Conservation (phyloP, 352 stramenopile genomes). For the Phytophthora crassamura region DNA sequence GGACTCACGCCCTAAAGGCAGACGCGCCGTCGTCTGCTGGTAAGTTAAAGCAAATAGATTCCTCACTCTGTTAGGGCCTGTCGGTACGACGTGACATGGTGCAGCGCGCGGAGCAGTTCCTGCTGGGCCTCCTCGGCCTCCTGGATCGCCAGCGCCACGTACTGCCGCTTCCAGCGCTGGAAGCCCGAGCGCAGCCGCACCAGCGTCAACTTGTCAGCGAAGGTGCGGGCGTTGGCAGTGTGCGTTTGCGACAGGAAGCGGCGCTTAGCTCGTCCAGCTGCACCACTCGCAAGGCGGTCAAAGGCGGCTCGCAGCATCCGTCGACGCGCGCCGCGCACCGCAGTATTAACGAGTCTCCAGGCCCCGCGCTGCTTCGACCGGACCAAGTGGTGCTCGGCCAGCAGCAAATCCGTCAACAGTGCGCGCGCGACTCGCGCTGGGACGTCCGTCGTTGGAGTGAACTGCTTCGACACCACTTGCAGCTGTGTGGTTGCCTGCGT, state of each 20-base stretch:
- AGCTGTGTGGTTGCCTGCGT: slow-evolving; percentile 29
- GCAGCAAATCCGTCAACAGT: slow-evolving; percentile 23
- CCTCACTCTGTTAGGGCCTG: slow-evolving; percentile 24
- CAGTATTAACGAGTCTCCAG: slow-evolving; percentile 24
- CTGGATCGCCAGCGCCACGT: slow-evolving; percentile 48
- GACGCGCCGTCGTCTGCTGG: slow-evolving; percentile 19
- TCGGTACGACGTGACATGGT: slow-evolving; percentile 46
- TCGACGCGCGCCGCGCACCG: slow-evolving; percentile 10
- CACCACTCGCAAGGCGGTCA: slow-evolving; percentile 12
- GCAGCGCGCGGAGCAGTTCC: slow-evolving; percentile 53
- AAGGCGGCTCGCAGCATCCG: slow-evolving; percentile 25
- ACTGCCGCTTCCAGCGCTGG: slow-evolving; percentile 55
- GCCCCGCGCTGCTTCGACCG: slow-evolving; percentile 24
- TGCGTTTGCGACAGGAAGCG: slow-evolving; percentile 20
- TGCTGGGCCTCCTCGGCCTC: slow-evolving; percentile 51
- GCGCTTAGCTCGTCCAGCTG: not conserved
- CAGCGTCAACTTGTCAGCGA: slow-evolving; percentile 30
- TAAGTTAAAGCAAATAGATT: slow-evolving; percentile 37
- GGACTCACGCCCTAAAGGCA: slow-evolving; percentile 34
- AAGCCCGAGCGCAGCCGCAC: slow-evolving; percentile 44
- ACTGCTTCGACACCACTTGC: slow-evolving; percentile 22
- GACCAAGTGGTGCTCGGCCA: slow-evolving; percentile 12
- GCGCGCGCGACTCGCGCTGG: slow-evolving; percentile 17
- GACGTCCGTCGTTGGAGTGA: slow-evolving; percentile 15
- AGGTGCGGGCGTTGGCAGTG: slow-evolving; percentile 28